Conservation (phyloP, 495 filamentous ascomycete genomes). For the Glonium stellatum region DNA sequence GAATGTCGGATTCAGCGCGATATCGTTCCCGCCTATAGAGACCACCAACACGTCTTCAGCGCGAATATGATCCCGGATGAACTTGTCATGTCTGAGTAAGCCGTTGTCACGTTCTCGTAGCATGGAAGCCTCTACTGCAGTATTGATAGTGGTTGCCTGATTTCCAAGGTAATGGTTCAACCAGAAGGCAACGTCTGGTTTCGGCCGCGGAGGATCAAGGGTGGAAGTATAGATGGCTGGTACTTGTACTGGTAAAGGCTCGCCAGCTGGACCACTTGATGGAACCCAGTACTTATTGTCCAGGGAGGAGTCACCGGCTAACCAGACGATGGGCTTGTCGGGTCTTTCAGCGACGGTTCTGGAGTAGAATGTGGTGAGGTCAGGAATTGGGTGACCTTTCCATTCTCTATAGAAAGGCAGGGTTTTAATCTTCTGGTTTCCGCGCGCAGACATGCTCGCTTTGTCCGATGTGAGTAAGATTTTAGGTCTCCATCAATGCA, state of each 20-base stretch:
- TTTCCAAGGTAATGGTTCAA: conserved; percentile 30
- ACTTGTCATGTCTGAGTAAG: conserved; percentile 30
- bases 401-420: conserved; percentile 31
- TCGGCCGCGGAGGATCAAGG: conserved; percentile 20
- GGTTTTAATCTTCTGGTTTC: conserved; percentile 18
- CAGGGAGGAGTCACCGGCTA: conserved; percentile 35
- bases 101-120: conserved; percentile 23
- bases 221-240: conserved; percentile 27
- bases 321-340: conserved; percentile 28
- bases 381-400: conserved; percentile 31
- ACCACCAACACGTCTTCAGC: conserved; percentile 31
- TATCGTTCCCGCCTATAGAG: conserved; percentile 35
- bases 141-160: conserved; percentile 30
- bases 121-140: conserved; percentile 29
- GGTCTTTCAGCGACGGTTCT: conserved; percentile 9
- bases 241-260: conserved; percentile 16
- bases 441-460: no score
- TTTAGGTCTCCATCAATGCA: no score
- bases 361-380: conserved; percentile 19
- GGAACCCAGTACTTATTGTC: conserved; percentile 36
- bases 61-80: conserved; percentile 32
- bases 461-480: no score
- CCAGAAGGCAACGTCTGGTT: conserved; percentile 34
- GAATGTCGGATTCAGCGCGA: conserved; percentile 26
- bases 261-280: conserved; percentile 18